Evolutionary conservation across 2,329 filamentous ascomycete species (phyloP).

Genomic region (Aspergillus cejpii): DNA sequence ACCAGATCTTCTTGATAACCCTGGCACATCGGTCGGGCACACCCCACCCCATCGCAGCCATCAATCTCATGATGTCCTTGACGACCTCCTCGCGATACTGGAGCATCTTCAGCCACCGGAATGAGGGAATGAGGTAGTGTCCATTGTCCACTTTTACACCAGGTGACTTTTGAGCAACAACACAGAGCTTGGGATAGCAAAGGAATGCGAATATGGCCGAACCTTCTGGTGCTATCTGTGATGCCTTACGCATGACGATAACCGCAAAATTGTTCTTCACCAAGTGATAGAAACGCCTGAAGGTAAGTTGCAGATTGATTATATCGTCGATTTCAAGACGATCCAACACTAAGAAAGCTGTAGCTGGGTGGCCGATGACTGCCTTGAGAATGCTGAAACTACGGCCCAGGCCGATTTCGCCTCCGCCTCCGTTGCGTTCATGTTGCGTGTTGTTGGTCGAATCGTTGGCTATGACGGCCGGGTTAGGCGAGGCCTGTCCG

Average conservation of each 20-base stretch:
- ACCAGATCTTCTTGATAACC: constrained; percentile 63
- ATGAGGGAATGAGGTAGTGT: constrained; percentile 48
- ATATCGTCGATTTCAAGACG: constrained; percentile 52
- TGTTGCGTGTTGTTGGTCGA: neutral
- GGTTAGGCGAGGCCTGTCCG: neutral
- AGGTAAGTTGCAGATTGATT: constrained; percentile 59
- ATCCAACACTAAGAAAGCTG: constrained; percentile 51
- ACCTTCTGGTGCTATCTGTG: constrained; percentile 50
- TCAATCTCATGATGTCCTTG: constrained; percentile 56
- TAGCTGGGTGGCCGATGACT: constrained; percentile 35
- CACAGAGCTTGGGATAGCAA: constrained; percentile 52
- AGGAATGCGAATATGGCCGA: constrained; percentile 55
- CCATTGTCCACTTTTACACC: constrained; percentile 16
- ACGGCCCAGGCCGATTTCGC: neutral
- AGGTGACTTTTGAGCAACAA: constrained; percentile 51
- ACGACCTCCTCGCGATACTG: constrained; percentile 51
- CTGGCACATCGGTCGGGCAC: constrained; percentile 45
- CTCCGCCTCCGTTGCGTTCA: neutral
- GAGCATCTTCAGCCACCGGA: constrained; percentile 64
- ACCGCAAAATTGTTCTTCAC: constrained; percentile 55
- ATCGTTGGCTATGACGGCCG: neutral
- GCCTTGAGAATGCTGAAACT: constrained; percentile 10
- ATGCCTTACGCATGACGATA: constrained; percentile 52
- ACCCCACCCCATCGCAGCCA: constrained; percentile 54
- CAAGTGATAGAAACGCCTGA: constrained; percentile 55